Conservation (phyloP, 352 stramenopile species). For the Phytophthora kernoviae region DNA sequence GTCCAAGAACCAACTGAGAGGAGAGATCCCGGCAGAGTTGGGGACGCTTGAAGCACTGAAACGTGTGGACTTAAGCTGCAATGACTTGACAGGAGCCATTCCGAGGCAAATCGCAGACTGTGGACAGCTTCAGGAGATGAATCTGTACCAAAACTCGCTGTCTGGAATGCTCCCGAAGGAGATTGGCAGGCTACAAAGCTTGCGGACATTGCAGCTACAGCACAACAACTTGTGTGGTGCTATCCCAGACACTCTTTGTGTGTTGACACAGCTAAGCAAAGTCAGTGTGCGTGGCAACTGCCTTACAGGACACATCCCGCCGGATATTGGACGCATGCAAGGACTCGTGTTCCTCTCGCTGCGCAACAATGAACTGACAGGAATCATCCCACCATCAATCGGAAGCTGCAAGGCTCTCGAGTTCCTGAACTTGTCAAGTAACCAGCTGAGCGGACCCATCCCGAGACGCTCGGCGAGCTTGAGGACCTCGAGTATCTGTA, state of each 20-base stretch:
- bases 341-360: conserved; percentile 85
- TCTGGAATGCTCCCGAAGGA: conserved; percentile 57
- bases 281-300: conserved; percentile 82
- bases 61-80: conserved; percentile 81
- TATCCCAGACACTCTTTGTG: conserved; percentile 57
- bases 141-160: conserved; percentile 83
- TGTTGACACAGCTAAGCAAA: conserved; percentile 65
- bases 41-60: conserved; percentile 58
- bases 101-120: conserved; percentile 52
- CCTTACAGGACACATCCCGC: conserved; percentile 66
- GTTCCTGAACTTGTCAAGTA: conserved; percentile 88
- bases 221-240: conserved; percentile 78
- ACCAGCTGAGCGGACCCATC: conserved; percentile 74
- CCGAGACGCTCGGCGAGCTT: conserved; percentile 73
- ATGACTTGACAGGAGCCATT: conserved; percentile 66
- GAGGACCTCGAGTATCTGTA: conserved; percentile 86
- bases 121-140: conserved; percentile 70
- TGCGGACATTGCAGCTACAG: conserved; percentile 81
- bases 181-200: conserved; percentile 57
- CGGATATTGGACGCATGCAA: conserved; percentile 65
- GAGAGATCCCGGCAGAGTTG: conserved; percentile 63
- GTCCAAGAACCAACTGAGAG: conserved; percentile 80
- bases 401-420: conserved; percentile 76
- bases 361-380: conserved; percentile 80
- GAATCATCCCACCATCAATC: conserved; percentile 69